These are phyloP conservation scores for Melampsora americana DNA, from an alignment of 1,284 basidiomycete genomes.

Conservation along the genomic window DNA sequence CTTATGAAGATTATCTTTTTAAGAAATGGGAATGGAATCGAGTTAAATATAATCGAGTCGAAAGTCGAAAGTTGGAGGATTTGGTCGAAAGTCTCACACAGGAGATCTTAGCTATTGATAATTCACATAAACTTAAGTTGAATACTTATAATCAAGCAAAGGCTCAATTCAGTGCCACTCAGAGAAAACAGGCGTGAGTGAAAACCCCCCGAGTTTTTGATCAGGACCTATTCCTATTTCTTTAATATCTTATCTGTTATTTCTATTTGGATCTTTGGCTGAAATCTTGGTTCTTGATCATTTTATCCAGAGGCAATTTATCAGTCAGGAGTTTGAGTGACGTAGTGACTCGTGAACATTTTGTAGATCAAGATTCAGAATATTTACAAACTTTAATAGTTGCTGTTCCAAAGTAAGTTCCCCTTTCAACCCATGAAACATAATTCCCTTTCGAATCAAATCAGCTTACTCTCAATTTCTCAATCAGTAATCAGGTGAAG, in stretches of 20 bases:
- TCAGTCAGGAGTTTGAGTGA: conserved; percentile 82
- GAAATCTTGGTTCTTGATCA: conserved; percentile 16
- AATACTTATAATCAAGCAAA: conserved; percentile 92
- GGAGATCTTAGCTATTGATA: conserved; percentile 55
- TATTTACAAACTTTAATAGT: conserved; percentile 90
- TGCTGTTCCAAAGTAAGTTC: conserved; percentile 81
- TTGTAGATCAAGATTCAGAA: conserved; percentile 75
- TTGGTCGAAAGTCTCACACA: conserved; percentile 30
- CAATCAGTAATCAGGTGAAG: conserved; percentile 69
- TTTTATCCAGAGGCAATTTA: conserved; percentile 75
- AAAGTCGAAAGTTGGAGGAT: conserved; percentile 38
- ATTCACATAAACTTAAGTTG: conserved; percentile 66
- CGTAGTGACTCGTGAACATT: conserved; percentile 76
- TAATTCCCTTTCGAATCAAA: background rate
- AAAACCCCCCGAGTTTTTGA: background rate
- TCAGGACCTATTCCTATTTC: too few relatives aligned
- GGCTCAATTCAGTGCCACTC: conserved; percentile 84
- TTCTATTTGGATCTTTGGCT: background rate
- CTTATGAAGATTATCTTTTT: conserved; percentile 39
- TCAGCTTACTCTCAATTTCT: conserved; percentile 39
- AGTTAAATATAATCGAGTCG: conserved; percentile 43
- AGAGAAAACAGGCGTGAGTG: conserved; percentile 84
- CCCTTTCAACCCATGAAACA: conserved; percentile 14
- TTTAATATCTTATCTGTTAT: background rate
- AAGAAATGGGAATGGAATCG: conserved; percentile 45